Evolutionary conservation across 2,329 filamentous ascomycete genomes (phyloP), one percentile per base, ranked within the genome.

Genomic region (Trichoderma koningiopsis): DNA sequence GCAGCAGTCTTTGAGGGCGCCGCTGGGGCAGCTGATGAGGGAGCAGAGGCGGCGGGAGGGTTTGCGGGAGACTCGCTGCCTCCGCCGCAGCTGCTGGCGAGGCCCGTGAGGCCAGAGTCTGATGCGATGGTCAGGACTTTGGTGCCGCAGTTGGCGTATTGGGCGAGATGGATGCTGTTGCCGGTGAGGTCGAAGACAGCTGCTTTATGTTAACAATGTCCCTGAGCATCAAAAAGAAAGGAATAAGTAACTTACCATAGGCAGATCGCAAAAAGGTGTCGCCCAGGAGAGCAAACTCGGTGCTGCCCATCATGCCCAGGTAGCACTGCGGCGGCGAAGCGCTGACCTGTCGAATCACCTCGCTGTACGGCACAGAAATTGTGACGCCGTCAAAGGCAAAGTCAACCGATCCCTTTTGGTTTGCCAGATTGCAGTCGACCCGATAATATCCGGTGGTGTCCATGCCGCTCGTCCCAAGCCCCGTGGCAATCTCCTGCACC

Each of bases 221-320:
- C 47, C 11, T 22, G 3, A 10, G 4, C 27, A 13, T 11, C 11
- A 57, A 19, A 29, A 6, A 29, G 1, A 16, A 35, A 3, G 19
- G 56, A 52, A 31, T 6, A 0, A 37, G n/a, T 19, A 57, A 75
- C 78, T 33, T 70, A 85, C 83, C 79, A 72, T 87, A 87, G 5
- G 83, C 84, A 13, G 83, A 85, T 33, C 85, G 81, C 71, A 87
- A 71, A 75, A 87, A 85, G 1, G 84, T 86, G 72, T 87, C 85
- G 8, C 85, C 85, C 13, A 87, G 77, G n/a, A 87, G 75, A 14
- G 80, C 77, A 72, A 86, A 87, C 33, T 81, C 79, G 7, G 80
- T 76, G 72, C 80, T 85, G 10, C 82, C 79, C 71, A 80, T 79
- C 70, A 87, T 81, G 8, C 85, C 85, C n/a, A 87, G 76, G 67